Conservation (phyloP, 148 eudicot genomes). For the Chenopodium suecicum region DNA sequence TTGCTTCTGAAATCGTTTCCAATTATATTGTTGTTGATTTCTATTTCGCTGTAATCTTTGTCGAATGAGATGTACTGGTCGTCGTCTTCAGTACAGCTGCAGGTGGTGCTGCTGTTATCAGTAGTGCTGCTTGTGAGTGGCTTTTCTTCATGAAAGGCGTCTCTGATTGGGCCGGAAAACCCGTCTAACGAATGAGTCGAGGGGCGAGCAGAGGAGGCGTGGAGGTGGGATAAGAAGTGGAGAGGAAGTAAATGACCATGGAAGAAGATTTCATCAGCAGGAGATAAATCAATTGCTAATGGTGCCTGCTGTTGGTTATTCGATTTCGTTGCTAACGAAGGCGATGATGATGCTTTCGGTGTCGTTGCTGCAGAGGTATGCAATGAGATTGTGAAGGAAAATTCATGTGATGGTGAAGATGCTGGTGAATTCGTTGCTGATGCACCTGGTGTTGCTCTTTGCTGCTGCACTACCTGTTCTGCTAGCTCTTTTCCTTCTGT, state of each 20-base stretch:
- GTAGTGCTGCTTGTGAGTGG: not conserved
- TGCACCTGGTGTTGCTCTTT: conserved; percentile 3
- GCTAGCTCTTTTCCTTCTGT: not conserved
- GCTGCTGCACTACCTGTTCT: not conserved
- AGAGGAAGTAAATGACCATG: conserved; percentile 79
- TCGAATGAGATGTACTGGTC: not conserved
- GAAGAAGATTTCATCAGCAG: conserved; percentile 81
- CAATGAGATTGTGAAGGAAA: conserved; percentile 47
- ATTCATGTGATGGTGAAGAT: conserved; percentile 51
- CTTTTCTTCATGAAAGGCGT: not conserved
- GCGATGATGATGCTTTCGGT: not conserved
- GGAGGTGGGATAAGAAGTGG: conserved; percentile 59
- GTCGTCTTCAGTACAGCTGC: not conserved
- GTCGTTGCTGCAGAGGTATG: conserved; percentile 17
- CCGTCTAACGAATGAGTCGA: conserved; percentile 61
- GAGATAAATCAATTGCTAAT: conserved; percentile 57
- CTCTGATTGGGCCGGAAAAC: conserved; percentile 42
- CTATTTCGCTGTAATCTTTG: too few species aligned
- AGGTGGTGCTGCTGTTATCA: not conserved
- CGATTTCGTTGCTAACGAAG: not conserved
- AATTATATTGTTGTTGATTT: not conserved
- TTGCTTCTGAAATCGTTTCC: not conserved
- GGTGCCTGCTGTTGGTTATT: conserved; percentile 3
- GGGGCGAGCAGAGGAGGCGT: conserved; percentile 49
- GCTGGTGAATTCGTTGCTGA: conserved; percentile 10